Conservation (phyloP, 257 asterid genomes). For the Solanum acaule region DNA sequence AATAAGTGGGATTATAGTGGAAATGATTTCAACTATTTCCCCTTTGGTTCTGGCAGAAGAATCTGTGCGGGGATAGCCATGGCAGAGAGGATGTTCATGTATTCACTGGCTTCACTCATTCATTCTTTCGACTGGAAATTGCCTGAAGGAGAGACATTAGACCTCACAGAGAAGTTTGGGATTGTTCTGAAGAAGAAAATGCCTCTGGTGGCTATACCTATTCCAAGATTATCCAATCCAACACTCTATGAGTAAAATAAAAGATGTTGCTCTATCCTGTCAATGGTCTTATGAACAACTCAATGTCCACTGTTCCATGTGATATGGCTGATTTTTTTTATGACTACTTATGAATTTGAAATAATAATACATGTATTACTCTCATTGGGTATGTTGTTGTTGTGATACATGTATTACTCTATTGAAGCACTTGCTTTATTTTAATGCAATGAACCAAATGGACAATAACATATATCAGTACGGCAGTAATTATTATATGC, state of each 20-base stretch:
- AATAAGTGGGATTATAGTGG: slow-evolving; percentile 40
- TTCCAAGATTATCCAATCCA: slow-evolving; percentile 36
- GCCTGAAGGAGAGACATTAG: slow-evolving; percentile 23
- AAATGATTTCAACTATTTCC: slow-evolving; percentile 44
- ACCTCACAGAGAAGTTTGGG: slow-evolving; percentile 53
- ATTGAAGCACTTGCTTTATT: not conserved
- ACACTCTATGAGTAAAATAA: slow-evolving; percentile 17
- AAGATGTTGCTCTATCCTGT: not conserved
- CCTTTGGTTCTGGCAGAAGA: slow-evolving; percentile 68
- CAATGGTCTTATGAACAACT: not conserved
- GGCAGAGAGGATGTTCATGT: slow-evolving; percentile 65
- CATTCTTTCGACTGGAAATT: slow-evolving; percentile 55
- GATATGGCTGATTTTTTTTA: not conserved
- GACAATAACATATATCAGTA: not conserved
- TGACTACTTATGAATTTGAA: not conserved
- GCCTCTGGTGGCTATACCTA: slow-evolving; percentile 49
- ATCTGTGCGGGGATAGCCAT: slow-evolving; percentile 49
- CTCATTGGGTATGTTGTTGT: too few relatives aligned
- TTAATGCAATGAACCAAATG: not conserved
- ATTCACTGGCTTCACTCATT: slow-evolving; percentile 42
- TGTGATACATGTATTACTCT: too few relatives aligned
- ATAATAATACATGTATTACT: not conserved
- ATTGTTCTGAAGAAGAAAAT: slow-evolving; percentile 44
- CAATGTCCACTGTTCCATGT: not conserved
- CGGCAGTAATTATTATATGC: not conserved